Evolutionary conservation across 441 rosid genomes (phyloP), one percentile per base, ranked within the genome.

Genomic region (Isatis lusitanica): DNA sequence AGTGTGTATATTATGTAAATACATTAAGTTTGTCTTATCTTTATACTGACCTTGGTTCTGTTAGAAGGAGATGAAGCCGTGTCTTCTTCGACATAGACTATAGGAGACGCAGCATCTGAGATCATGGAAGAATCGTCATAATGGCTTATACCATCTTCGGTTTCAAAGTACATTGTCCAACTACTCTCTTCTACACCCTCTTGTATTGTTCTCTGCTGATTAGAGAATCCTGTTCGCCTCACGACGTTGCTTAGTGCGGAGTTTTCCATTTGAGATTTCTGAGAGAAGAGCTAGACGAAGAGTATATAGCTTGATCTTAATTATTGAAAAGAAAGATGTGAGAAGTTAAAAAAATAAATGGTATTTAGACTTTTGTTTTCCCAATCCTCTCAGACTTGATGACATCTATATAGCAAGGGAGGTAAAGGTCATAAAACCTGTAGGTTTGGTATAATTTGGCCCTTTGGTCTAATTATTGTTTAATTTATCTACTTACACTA

Each of bases 121-220:
- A 83, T 70, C 55, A 74, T 56, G 1, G 77, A 81, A 39, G 79
- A 71, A 64, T 72, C 75, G 0, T 66, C 69, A 6, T 77, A 50
- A 66, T 77, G 58, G 40, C 52, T 38, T 15, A 30, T 26, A 4
- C 55, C 70, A 61, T 78, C 61, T 52, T 78, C 66, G 36, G 85
- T 85, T 17, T 84, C 86, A 63, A 85, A 75, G 76, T 87, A 87
- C 83, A 55, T 81, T 52, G 89, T 84, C 91, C 91, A 87, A 13
- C 86, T 82, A 73, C 91, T 85, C 67, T 82, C 90, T 65, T 82
- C 83, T 35, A 42, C 3, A 12, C 48, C 44, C 16, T 70, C 70
- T 55, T 70, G 66, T 62, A 46, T 70, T 48, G 71, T 63, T 55
- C 48, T 74, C 52, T 66, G 77, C 15, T 73, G 70, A 73, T 53